These are phyloP conservation scores for Lipomyces sp. DNA, from an alignment of 805 yeast genomes.

Conservation along the genomic window DNA sequence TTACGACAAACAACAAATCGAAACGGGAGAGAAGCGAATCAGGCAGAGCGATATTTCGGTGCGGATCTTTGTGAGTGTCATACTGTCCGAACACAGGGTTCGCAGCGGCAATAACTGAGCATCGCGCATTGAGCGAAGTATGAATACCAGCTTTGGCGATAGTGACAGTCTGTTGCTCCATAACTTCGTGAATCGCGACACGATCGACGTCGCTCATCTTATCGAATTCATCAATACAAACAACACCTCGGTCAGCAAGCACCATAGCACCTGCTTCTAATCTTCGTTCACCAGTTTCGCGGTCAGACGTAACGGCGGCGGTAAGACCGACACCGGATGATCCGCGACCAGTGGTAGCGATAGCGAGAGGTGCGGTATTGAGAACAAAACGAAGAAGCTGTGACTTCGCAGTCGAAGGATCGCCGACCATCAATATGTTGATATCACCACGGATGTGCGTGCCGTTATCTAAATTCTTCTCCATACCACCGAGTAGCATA, in stretches of 20 bases:
- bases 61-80: conserved; percentile 94
- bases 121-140: conserved; percentile 93
- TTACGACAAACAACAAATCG: conserved; percentile 91
- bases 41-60: conserved; percentile 93
- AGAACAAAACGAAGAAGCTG: conserved; percentile 92
- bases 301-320: conserved; percentile 96
- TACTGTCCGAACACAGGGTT: conserved; percentile 97
- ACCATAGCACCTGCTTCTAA: conserved; percentile 99
- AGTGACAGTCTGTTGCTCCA: conserved; percentile 99
- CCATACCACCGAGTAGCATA: conserved; percentile 92
- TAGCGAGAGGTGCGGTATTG: conserved; percentile 92
- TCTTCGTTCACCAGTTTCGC: conserved; percentile 95
- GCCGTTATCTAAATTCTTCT: conserved; percentile 91
- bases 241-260: conserved; percentile 93
- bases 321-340: conserved; percentile 99
- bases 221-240: conserved; percentile 98
- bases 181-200: conserved; percentile 98
- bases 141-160: conserved; percentile 98
- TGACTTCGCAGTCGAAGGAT: conserved; percentile 97
- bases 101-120: conserved; percentile 97
- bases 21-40: conserved; percentile 96
- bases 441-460: conserved; percentile 98
- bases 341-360: conserved; percentile 98
- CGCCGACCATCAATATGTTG: conserved; percentile 95
- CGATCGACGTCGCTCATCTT: conserved; percentile 97